Evolutionary conservation across 192 early-diverging fungal species (phyloP).

Genomic region (Rhizophagus clarus): DNA sequence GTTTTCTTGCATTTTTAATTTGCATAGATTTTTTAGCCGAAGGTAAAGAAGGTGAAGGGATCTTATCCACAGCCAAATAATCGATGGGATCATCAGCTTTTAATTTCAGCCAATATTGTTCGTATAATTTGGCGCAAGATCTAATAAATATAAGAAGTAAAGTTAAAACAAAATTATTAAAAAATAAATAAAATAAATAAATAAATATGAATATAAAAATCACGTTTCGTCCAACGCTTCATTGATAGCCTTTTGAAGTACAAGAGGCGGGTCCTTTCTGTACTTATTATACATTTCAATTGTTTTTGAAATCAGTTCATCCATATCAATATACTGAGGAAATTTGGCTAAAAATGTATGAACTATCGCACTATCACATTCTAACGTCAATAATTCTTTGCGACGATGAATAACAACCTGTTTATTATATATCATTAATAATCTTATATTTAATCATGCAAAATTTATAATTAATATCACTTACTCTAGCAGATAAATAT

Average conservation of each 20-base stretch:
- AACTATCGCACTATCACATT: conserved; percentile 47
- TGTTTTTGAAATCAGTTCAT: conserved; percentile 40
- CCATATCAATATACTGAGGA: conserved; percentile 49
- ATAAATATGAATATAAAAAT: no score
- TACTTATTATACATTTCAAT: conserved; percentile 40
- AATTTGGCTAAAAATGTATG: conserved; percentile 57
- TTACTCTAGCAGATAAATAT: conserved; percentile 23
- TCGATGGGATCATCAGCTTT: not conserved
- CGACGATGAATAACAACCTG: conserved; percentile 52
- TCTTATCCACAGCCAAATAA: not conserved
- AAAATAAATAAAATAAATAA: no score
- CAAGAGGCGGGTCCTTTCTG: conserved; percentile 35
- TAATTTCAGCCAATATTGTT: not conserved
- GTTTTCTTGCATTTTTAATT: not conserved
- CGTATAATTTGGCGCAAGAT: not conserved
- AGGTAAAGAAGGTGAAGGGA: not conserved
- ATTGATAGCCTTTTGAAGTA: conserved; percentile 41
- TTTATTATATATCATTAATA: not conserved
- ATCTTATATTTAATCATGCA: not conserved
- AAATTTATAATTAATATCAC: not conserved
- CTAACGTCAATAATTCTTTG: conserved; percentile 44
- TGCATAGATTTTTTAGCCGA: not conserved
- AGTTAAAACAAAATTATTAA: not conserved
- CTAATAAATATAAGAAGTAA: not conserved
- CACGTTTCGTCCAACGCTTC: conserved; percentile 46